Evolutionary conservation across 2,329 filamentous ascomycete genomes (phyloP).

Genomic region (Phoma sp.): DNA sequence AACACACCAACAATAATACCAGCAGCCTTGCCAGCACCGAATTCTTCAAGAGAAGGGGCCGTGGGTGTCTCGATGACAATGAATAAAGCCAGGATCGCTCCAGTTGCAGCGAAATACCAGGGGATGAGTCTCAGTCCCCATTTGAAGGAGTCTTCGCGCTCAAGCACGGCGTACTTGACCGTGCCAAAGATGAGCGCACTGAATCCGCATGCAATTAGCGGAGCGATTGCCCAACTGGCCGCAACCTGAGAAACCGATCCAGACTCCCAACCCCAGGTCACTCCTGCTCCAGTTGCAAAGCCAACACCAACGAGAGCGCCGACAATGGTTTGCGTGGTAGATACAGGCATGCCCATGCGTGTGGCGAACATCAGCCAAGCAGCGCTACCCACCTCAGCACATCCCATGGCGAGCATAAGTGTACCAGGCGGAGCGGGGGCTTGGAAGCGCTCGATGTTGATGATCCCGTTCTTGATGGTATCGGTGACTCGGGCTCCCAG

Average conservation of each 20-base stretch:
- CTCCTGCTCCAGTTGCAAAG: slow-evolving; percentile 50
- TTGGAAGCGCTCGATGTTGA: slow-evolving; percentile 57
- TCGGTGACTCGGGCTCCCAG: slow-evolving; percentile 62
- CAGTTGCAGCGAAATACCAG: slow-evolving; percentile 57
- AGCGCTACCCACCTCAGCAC: slow-evolving; percentile 60
- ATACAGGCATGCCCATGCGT: slow-evolving; percentile 60
- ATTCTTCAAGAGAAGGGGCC: slow-evolving; percentile 36
- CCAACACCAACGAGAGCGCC: slow-evolving; percentile 66
- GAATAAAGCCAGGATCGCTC: slow-evolving; percentile 61
- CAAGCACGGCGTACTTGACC: slow-evolving; percentile 58
- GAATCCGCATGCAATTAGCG: slow-evolving; percentile 55
- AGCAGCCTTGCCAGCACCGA: slow-evolving; percentile 36
- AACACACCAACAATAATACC: slow-evolving; percentile 39
- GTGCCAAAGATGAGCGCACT: slow-evolving; percentile 57
- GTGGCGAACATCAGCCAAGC: slow-evolving; percentile 65
- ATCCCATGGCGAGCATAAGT: slow-evolving; percentile 65
- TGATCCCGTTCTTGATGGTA: slow-evolving; percentile 67
- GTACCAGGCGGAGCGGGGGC: slow-evolving; percentile 52
- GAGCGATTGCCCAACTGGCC: slow-evolving; percentile 58
- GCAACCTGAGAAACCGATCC: slow-evolving; percentile 43
- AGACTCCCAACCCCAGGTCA: slow-evolving; percentile 34
- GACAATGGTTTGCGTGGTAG: slow-evolving; percentile 67
- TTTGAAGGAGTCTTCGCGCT: slow-evolving; percentile 56
- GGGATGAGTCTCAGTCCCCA: slow-evolving; percentile 58
- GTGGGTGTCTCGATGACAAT: slow-evolving; percentile 59